Evolutionary conservation across 495 filamentous ascomycete species (phyloP), one percentile per base, ranked within the genome.

Genomic region (Zalerion maritima): DNA sequence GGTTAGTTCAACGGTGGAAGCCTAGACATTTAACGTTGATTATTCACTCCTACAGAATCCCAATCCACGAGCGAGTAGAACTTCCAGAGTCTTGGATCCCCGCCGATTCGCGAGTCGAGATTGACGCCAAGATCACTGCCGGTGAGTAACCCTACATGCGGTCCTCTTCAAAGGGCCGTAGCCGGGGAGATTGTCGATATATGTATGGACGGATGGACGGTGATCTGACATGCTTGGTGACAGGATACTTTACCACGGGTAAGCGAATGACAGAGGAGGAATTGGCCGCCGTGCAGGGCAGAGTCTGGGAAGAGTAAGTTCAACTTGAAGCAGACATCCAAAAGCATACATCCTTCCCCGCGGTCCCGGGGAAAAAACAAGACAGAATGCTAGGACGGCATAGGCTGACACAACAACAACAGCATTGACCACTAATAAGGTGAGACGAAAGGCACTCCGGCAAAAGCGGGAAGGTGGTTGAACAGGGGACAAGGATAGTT

Each of bases 111-210:
- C 70, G 89, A 29, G 89, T 97, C 9, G 89, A 97, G 55, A 97
- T 97, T 45, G 89, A 97, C 58, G 89, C 89, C 18, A 97, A 94
- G 64, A 94, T 97, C 49, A 86, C 89, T 39, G 84, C 87, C 16
- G 87, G 89, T 94, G 81, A 54, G 84, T 58, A 61, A 37, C 45
- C 50, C 40, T 14, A 34, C 35, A 36, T 41, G 16, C 9, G 29
- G n/a, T n/a, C n/a, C n/a, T n/a, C n/a, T n/a, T n/a, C n/a, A n/a
- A n/a, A n/a, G n/a, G n/a, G n/a, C n/a, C n/a, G n/a, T n/a, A n/a
- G n/a, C n/a, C n/a, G n/a, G n/a, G n/a, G 19, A 30, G 24, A 29
- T 29, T 36, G 35, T 21, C 33, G 31, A 36, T 34, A 40, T 32
- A 21, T 24, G 6, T 22, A 32, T 28, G 18, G 23, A 13, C 8